Conservation (phyloP, 2,329 filamentous ascomycete species). For the Talaromyces sp. region DNA sequence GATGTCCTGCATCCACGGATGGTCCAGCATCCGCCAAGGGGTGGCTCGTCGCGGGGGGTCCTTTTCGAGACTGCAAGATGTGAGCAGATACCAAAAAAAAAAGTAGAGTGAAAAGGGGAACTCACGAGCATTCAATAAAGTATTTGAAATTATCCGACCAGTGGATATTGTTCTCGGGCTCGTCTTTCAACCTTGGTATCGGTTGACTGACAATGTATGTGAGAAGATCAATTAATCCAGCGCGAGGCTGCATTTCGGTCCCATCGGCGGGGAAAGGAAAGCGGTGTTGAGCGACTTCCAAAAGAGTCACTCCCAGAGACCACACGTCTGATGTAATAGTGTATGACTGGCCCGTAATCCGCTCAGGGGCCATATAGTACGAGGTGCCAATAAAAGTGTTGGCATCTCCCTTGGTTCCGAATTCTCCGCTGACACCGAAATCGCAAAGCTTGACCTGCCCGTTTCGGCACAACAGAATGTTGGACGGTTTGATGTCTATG, state of each 20-base stretch:
- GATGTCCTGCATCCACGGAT: conserved; percentile 99
- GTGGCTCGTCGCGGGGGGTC: conserved; percentile 80
- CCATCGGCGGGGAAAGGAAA: conserved; percentile 98
- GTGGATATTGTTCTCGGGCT: conserved; percentile 79
- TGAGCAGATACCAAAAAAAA: background rate
- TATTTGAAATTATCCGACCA: conserved; percentile 99
- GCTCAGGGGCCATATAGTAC: conserved; percentile 98
- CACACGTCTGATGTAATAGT: conserved; percentile 98
- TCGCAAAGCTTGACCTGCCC: conserved; percentile 97
- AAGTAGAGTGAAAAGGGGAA: conserved; percentile 21
- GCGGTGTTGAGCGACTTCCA: conserved; percentile 98
- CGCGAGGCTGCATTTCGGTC: conserved; percentile 88
- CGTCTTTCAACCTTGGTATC: conserved; percentile 93
- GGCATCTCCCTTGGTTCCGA: conserved; percentile 96
- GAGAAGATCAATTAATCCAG: conserved; percentile 87
- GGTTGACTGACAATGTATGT: conserved; percentile 97
- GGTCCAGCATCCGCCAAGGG: conserved; percentile 97
- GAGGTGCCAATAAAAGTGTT: conserved; percentile 99
- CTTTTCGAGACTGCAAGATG: conserved; percentile 73
- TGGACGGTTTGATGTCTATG: conserved; percentile 91
- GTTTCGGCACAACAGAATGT: conserved; percentile 87
- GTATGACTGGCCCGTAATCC: conserved; percentile 95
- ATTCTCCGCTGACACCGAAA: conserved; percentile 95
- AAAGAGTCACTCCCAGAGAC: conserved; percentile 91
- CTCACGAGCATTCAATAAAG: conserved; percentile 98